These are phyloP conservation scores for Botrytis tulipae DNA, from an alignment of 2,329 filamentous ascomycete genomes.

Conservation along the genomic window DNA sequence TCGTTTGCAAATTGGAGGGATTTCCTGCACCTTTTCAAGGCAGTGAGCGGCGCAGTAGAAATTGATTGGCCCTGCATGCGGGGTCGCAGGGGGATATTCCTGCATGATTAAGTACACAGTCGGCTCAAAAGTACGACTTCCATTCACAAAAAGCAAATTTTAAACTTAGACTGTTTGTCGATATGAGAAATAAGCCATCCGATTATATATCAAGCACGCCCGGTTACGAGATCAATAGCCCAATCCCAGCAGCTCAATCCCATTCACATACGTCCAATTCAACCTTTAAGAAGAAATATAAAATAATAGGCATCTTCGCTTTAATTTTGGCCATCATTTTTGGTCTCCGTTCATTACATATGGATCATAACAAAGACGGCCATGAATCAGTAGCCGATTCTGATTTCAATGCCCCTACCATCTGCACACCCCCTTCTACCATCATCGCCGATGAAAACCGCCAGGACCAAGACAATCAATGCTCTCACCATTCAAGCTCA, in stretches of 20 bases:
- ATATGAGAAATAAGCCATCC: neutral
- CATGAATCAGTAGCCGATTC: neutral
- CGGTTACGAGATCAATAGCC: too few relatives aligned
- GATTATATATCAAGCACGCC: too few relatives aligned
- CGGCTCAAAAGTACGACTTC: neutral
- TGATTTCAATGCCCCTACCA: constrained; percentile 1
- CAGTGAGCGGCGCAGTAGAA: neutral
- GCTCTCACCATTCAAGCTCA: neutral
- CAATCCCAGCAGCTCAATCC: neutral
- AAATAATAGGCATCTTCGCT: neutral
- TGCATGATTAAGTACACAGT: neutral
- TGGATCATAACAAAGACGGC: neutral
- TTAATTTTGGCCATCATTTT: too few relatives aligned
- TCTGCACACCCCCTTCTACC: neutral
- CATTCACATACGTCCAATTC: neutral
- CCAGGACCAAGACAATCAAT: neutral
- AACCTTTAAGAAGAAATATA: neutral
- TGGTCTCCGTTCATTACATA: too few relatives aligned
- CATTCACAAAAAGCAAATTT: neutral
- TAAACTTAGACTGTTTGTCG: neutral
- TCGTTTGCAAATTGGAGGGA: neutral
- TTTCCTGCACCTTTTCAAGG: neutral
- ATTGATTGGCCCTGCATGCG: neutral
- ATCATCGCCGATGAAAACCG: neutral
- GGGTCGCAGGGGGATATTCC: neutral